These are phyloP conservation scores for Serendipita vermifera DNA, from an alignment of 768 basidiomycete genomes.

Conservation along the genomic window DNA sequence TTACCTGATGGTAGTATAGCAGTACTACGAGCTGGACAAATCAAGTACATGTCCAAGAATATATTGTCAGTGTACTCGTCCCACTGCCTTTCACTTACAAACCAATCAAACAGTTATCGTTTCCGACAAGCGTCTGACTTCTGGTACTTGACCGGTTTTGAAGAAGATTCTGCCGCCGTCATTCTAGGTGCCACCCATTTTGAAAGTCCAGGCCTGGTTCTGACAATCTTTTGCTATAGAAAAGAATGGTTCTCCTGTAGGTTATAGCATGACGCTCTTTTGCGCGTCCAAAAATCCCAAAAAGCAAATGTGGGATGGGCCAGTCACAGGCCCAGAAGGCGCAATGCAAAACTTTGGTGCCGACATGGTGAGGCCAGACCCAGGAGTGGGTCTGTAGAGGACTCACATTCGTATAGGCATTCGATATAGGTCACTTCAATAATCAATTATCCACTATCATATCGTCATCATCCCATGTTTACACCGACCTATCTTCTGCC, in stretches of 20 bases:
- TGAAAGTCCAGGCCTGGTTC: neutral
- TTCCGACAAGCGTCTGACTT: conserved; percentile 87
- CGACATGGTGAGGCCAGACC: conserved; percentile 56
- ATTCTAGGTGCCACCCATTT: conserved; percentile 46
- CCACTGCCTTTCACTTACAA: conserved; percentile 12
- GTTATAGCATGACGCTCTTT: conserved; percentile 82
- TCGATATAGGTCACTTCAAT: too few relatives aligned
- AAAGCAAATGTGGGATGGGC: conserved; percentile 89
- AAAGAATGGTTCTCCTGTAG: conserved; percentile 53
- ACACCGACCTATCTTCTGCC: conserved; percentile 28
- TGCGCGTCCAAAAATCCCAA: conserved; percentile 56
- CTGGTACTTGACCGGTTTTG: conserved; percentile 93
- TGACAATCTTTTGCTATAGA: conserved; percentile 30
- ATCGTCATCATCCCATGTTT: conserved; percentile 29
- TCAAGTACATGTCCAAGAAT: conserved; percentile 67
- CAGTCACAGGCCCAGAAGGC: conserved; percentile 57
- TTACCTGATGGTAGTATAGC: conserved; percentile 65
- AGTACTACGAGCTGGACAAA: conserved; percentile 59
- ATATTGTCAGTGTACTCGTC: conserved; percentile 52
- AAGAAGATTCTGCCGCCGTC: conserved; percentile 83
- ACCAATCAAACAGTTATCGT: conserved; percentile 55
- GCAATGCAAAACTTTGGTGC: conserved; percentile 59
- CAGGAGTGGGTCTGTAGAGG: too few relatives aligned
- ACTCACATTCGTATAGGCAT: too few relatives aligned
- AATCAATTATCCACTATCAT: too few relatives aligned